A percentile compares a stretch with the other conserved stretches of the same genome.
These are phyloP conservation scores for Penicillium sp. DNA, from an alignment of 2,329 filamentous ascomycete species.

Conservation along the genomic window DNA sequence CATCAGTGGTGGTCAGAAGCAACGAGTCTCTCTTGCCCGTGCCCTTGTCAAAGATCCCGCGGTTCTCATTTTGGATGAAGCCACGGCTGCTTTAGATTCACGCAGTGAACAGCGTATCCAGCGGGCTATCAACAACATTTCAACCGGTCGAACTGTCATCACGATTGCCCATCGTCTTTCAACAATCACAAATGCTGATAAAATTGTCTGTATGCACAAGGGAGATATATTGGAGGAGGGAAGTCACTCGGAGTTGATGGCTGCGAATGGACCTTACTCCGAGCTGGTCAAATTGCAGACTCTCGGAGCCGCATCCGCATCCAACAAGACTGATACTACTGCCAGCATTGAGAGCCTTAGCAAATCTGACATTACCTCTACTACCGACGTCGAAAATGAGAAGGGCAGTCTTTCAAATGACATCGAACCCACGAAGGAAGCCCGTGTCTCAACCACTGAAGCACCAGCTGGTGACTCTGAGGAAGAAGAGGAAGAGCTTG, in stretches of 20 bases:
- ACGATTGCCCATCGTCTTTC: conserved; percentile 64
- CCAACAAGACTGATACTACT: conserved; percentile 46
- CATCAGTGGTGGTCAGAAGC: conserved; percentile 76
- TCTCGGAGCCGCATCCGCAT: conserved; percentile 51
- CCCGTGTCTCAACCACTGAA: conserved; percentile 16
- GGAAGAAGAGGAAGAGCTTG: conserved; percentile 27
- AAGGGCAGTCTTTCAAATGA: conserved; percentile 9
- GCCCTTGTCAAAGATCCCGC: conserved; percentile 68
- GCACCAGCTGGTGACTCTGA: conserved; percentile 11
- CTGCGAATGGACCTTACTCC: conserved; percentile 40
- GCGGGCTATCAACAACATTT: conserved; percentile 51
- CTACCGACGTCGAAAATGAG: conserved; percentile 25
- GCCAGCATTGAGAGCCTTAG: conserved; percentile 45
- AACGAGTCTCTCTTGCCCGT: conserved; percentile 75
- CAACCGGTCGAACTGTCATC: conserved; percentile 64
- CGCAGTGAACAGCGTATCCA: conserved; percentile 54
- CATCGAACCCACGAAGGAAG: conserved; percentile 13
- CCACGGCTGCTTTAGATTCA: conserved; percentile 61
- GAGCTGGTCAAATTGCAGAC: conserved; percentile 36
- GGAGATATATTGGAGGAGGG: conserved; percentile 53
- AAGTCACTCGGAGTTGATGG: conserved; percentile 50
- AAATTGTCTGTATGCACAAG: conserved; percentile 55
- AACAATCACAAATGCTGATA: conserved; percentile 55
- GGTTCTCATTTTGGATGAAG: conserved; percentile 79
- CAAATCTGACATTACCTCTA: conserved; percentile 27